These are phyloP conservation scores for Cordyceps fumosorosea DNA, from an alignment of 2,329 filamentous ascomycete genomes.

Conservation along the genomic window DNA sequence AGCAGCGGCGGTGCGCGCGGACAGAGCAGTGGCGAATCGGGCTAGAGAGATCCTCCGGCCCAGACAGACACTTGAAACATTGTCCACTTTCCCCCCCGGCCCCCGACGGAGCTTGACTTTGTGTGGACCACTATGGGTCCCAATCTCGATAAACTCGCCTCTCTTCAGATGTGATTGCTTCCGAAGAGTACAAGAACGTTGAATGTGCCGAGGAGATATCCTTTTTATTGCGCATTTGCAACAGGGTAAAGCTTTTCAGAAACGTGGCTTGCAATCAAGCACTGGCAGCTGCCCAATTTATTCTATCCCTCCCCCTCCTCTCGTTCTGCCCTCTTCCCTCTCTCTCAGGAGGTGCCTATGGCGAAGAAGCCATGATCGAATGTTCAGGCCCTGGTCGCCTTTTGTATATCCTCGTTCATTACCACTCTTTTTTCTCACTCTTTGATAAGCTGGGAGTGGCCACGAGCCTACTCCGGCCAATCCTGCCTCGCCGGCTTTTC, in stretches of 20 bases:
- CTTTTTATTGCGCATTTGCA: not conserved
- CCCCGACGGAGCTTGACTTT: no score
- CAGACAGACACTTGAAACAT: no score
- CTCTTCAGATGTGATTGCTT: no score
- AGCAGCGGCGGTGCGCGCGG: no score
- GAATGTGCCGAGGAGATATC: not conserved
- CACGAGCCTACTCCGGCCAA: not conserved
- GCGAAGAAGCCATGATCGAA: not conserved
- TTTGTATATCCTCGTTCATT: not conserved
- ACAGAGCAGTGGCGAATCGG: no score
- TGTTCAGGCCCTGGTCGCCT: not conserved
- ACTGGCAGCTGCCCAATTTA: not conserved
- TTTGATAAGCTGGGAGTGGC: not conserved
- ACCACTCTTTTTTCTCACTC: not conserved
- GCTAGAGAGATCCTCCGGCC: no score
- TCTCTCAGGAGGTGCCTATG: not conserved
- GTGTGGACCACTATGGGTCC: no score
- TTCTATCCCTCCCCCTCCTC: not conserved
- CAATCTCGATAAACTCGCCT: no score
- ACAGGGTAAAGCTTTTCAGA: not conserved
- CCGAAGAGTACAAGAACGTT: not conserved
- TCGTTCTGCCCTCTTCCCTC: not conserved
- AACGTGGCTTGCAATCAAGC: not conserved
- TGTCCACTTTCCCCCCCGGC: no score
- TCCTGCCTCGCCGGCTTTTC: not conserved